Evolutionary conservation across 768 basidiomycete species (phyloP), one percentile per base, ranked within the genome.

Genomic region (Fomitopsis pulvina): DNA sequence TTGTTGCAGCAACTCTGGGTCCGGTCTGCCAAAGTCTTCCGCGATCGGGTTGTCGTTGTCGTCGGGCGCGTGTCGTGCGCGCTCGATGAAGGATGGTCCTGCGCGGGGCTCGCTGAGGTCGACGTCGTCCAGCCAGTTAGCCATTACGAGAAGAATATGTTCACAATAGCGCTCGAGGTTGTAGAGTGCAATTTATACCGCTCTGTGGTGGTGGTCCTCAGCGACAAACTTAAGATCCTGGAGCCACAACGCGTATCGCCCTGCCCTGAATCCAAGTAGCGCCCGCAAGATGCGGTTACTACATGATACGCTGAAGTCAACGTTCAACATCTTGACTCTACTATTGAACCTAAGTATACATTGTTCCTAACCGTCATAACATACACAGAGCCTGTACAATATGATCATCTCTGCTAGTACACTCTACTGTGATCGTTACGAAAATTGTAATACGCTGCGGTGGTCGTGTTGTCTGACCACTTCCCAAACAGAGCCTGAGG

Each of bases 31-130:
- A 32, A 54, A 40, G 3, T 55, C 52, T 29, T 54, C 59, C 22
- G 63, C 64, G 59, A 71, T 69, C 6, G 58, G 62, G 37, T 67
- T 58, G 50, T 71, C 68, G 53, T 70, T 66, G 40, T 66, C 66
- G 50, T 68, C 62, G 12, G 66, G 54, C 24, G 68, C 67, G 41
- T 65, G 62, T 38, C 66, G 68, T n/a, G 66, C 66, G 34, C 73
- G 71, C 28, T 71, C 64, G 3, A 63, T 58, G 51, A 62, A 73
- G 53, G 53, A 59, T 0, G 62, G 57, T 0, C 59, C 59, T 11
- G 60, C 60, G 24, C 14, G 22, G n/a, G 51, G 47, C 34, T 14
- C 34, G 34, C 18, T 37, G 1, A 53, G 45, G 37, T 47, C 52
- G 4, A 18, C 24, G 8, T 50, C 49, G 29, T 37, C 45, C 7